Conservation (phyloP, 139 green algal genomes). For the Nannochloris sp. region DNA sequence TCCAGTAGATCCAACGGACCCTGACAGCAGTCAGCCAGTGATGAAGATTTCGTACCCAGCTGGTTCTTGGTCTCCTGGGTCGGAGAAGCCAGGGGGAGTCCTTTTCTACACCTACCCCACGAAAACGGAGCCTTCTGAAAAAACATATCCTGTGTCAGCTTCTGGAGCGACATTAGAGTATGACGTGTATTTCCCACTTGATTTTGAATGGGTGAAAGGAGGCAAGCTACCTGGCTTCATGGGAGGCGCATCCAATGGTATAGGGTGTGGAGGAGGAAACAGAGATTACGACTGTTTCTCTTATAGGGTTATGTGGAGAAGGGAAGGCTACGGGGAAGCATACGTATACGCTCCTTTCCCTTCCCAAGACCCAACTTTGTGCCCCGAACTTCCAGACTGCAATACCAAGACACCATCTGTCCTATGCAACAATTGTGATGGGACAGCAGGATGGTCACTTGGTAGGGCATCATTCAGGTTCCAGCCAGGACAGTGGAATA, state of each 20-base stretch:
- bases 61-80: conserved; percentile 13
- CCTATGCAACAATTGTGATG: conserved; percentile 5
- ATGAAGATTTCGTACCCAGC: conserved; percentile 2
- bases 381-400: background rate
- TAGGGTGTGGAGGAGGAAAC: conserved; percentile 14
- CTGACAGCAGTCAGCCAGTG: background rate
- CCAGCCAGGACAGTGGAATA: conserved; percentile 12
- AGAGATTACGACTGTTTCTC: conserved; percentile 11
- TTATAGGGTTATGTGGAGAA: conserved; percentile 15
- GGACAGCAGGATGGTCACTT: background rate
- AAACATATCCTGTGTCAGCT: background rate
- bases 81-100: background rate
- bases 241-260: conserved; percentile 2
- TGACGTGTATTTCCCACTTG: background rate
- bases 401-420: background rate
- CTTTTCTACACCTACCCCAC: conserved; percentile 18
- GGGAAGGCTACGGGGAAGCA: conserved; percentile 14
- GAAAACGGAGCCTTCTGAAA: conserved; percentile 4
- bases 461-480: conserved; percentile 6
- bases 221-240: conserved; percentile 3
- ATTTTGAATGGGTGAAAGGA: conserved; percentile 6
- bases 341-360: conserved; percentile 14
- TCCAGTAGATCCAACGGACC: background rate
- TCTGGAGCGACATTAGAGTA: background rate
- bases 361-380: conserved; percentile 8